Conservation (phyloP, 495 filamentous ascomycete species). For the Trichoderma parareesei region DNA sequence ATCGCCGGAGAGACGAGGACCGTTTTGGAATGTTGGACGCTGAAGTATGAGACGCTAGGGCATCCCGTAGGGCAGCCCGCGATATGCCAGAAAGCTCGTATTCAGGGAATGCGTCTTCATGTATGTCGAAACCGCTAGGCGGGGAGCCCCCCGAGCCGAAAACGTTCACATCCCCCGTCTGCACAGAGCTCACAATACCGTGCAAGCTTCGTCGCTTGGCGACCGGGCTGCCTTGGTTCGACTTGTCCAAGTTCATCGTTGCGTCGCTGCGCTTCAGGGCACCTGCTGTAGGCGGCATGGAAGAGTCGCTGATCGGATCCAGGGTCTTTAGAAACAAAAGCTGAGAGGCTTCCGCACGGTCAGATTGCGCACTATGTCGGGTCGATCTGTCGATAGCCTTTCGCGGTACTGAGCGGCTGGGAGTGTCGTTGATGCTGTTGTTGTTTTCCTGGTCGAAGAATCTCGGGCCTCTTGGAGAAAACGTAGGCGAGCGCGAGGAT, state of each 20-base stretch:
- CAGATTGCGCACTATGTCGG: constrained; percentile 39
- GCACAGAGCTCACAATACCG: constrained; percentile 47
- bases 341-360: constrained; percentile 41
- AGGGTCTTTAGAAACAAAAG: constrained; percentile 37
- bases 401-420: constrained; percentile 20
- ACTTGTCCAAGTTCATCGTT: constrained; percentile 75
- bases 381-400: constrained; percentile 35
- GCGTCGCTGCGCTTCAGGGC: constrained; percentile 89
- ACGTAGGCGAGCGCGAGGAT: constrained; percentile 30
- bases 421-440: constrained; percentile 29
- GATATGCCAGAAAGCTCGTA: constrained; percentile 31
- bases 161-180: constrained; percentile 55
- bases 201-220: constrained; percentile 82
- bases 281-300: constrained; percentile 53
- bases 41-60: constrained; percentile 22
- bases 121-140: constrained; percentile 9
- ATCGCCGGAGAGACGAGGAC: constrained; percentile 69
- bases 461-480: constrained; percentile 22
- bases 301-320: constrained; percentile 26
- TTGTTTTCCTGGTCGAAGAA: constrained; percentile 51
- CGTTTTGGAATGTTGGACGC: constrained; percentile 33
- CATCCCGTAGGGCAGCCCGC: constrained; percentile 22
- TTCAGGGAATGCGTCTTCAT: constrained; percentile 18
- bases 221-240: constrained; percentile 69
- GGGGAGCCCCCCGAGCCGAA: constrained; percentile 49